A percentile compares a stretch with the other conserved stretches of the same genome.
These are phyloP conservation scores for Geranium brycei DNA, from an alignment of 345 rosid species.

Conservation along the genomic window DNA sequence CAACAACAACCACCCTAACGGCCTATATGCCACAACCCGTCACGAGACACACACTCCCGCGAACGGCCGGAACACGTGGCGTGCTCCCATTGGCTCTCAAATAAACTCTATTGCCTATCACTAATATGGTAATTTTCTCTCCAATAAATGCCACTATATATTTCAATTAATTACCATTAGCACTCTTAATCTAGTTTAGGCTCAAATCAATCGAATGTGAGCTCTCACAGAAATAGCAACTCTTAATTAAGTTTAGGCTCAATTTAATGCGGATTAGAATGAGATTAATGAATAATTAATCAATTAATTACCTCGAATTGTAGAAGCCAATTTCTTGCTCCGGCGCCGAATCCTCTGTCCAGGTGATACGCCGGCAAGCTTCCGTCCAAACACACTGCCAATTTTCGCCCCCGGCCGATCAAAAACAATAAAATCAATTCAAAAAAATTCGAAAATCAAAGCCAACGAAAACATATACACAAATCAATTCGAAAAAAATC, in stretches of 20 bases:
- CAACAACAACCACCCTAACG: slow-evolving; percentile 3
- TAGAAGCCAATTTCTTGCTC: slow-evolving; percentile 68
- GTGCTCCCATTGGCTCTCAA: slow-evolving; percentile 1
- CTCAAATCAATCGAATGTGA: too few species aligned
- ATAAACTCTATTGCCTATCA: background rate
- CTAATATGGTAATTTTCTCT: too few species aligned
- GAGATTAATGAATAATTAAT: background rate
- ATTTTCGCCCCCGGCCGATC: background rate
- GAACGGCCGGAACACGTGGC: background rate
- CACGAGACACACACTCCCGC: background rate
- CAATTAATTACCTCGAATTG: slow-evolving; percentile 67
- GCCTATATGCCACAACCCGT: background rate
- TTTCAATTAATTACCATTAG: too few species aligned
- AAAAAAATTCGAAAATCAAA: background rate
- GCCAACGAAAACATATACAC: background rate
- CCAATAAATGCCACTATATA: background rate
- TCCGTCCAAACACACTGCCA: slow-evolving; percentile 83
- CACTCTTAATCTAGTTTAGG: too few species aligned
- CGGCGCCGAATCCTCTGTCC: slow-evolving; percentile 70
- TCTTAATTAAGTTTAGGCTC: too few species aligned
- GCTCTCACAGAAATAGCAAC: too few species aligned
- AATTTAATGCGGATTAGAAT: background rate
- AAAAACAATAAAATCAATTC: background rate
- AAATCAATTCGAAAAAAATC: background rate
- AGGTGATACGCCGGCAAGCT: slow-evolving; percentile 84